A percentile compares a stretch with the other conserved stretches of the same genome.
Evolutionary conservation across 176 grass and related monocot species (phyloP).

Genomic region (Eragrostis nindensis): DNA sequence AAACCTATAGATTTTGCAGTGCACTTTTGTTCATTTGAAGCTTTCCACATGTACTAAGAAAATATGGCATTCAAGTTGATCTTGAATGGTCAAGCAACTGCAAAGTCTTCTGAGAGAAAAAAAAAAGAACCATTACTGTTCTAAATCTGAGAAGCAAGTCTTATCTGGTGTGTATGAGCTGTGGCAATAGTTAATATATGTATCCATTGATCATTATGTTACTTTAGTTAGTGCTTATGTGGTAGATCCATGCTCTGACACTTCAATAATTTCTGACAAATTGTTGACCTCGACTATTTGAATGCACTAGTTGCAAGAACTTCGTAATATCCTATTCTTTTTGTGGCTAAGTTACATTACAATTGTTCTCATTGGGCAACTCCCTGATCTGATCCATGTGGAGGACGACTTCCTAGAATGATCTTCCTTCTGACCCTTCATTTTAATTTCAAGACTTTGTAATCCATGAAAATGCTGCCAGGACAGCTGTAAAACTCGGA

Average conservation of each 20-base stretch:
- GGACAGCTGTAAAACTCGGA: conserved; percentile 23
- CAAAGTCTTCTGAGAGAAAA: conserved; percentile 9
- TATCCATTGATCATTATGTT: conserved; percentile 41
- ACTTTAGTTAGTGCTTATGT: conserved; percentile 18
- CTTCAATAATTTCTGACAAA: conserved; percentile 54
- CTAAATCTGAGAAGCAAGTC: conserved; percentile 32
- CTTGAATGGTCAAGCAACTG: conserved; percentile 43
- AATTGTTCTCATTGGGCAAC: conserved; percentile 31
- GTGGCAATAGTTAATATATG: conserved; percentile 16
- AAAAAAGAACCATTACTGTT: conserved; percentile 9
- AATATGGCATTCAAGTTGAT: conserved; percentile 30
- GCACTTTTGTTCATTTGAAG: neutral
- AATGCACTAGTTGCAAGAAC: conserved; percentile 54
- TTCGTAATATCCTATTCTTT: conserved; percentile 25
- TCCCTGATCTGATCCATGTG: conserved; percentile 58
- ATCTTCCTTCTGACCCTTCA: conserved; percentile 39
- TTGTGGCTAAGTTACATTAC: conserved; percentile 44
- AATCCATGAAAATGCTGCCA: conserved; percentile 37
- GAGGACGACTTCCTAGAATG: conserved; percentile 20
- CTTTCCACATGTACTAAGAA: conserved; percentile 3
- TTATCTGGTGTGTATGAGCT: conserved; percentile 30
- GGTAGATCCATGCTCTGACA: conserved; percentile 52
- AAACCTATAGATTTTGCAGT: too few species aligned
- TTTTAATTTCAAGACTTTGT: conserved; percentile 38
- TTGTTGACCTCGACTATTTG: conserved; percentile 55